phyloP scores from a whole-genome alignment of 441 rosid genomes.

The Adansonia grandidieri region DNA sequence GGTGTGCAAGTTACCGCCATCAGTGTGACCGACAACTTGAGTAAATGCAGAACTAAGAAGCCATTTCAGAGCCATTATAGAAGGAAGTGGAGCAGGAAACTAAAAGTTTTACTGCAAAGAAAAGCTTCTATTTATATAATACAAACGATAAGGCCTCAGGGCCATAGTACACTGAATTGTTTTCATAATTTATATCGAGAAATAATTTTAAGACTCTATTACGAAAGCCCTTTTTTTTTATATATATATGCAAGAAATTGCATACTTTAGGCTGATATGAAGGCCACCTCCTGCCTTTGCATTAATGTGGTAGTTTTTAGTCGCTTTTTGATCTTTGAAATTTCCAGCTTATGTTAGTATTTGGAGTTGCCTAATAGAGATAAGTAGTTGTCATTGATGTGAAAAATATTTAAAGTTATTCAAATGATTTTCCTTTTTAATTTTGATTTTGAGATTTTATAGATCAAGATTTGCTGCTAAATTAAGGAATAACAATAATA shows the following conservation, averaged over 20 bases:
- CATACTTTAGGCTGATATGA: background rate
- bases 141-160: background rate
- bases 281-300: background rate
- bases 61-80: slow-evolving; percentile 39
- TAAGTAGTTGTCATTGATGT: background rate
- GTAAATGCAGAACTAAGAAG: slow-evolving; percentile 37
- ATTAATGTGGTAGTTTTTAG: slow-evolving; percentile 33
- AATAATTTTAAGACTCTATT: background rate
- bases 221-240: background rate
- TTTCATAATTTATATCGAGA: background rate
- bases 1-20: background rate
- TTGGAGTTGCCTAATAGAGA: slow-evolving; percentile 14
- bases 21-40: slow-evolving; percentile 26
- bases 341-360: background rate
- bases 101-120: background rate
- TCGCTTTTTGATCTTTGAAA: slow-evolving; percentile 33
- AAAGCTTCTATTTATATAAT: slow-evolving; percentile 19
- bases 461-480: background rate
- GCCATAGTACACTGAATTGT: background rate
- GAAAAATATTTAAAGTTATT: background rate
- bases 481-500: background rate
- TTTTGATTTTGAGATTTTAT: background rate
- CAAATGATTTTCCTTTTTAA: background rate
- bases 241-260: background rate
- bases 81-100: background rate